Percentiles rank a stretch among this genome's conserved stretches.
Conservation (phyloP, 73 alveolate species). For the Paramecium pentaurelia region DNA sequence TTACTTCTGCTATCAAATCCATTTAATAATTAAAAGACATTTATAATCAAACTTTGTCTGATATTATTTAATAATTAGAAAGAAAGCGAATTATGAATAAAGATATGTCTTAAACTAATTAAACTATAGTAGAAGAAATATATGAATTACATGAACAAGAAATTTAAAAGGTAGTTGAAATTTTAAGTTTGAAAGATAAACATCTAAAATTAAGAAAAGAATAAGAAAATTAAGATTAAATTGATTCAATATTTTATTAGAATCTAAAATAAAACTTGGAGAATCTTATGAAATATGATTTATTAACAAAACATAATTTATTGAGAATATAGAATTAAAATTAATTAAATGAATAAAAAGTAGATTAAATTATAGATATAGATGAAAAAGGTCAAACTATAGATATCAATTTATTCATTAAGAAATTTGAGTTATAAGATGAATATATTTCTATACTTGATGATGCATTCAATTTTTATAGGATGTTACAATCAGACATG, state of each 20-base stretch:
- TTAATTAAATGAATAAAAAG: not conserved
- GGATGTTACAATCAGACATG: not conserved
- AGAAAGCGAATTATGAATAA: not conserved
- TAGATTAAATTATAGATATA: not conserved
- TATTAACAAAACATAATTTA: not conserved
- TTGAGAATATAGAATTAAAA: not conserved
- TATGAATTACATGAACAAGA: not conserved
- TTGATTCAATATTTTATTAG: not conserved
- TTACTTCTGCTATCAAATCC: not conserved
- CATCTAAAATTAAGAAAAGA: not conserved
- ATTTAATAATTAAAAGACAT: not conserved
- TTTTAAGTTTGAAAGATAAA: not conserved
- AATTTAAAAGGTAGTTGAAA: not conserved
- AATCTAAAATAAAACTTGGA: not conserved
- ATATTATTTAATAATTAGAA: not conserved
- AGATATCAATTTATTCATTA: not conserved
- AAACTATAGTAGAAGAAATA: not conserved
- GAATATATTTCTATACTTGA: not conserved
- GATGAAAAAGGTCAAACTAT: not conserved
- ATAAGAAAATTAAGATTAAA: not conserved
- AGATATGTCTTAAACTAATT: not conserved
- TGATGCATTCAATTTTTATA: not conserved
- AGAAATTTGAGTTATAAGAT: not conserved
- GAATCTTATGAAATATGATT: not conserved
- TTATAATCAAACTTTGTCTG: not conserved